Conservation (phyloP, 768 basidiomycete species). For the Thelephora aurantiotincta region DNA sequence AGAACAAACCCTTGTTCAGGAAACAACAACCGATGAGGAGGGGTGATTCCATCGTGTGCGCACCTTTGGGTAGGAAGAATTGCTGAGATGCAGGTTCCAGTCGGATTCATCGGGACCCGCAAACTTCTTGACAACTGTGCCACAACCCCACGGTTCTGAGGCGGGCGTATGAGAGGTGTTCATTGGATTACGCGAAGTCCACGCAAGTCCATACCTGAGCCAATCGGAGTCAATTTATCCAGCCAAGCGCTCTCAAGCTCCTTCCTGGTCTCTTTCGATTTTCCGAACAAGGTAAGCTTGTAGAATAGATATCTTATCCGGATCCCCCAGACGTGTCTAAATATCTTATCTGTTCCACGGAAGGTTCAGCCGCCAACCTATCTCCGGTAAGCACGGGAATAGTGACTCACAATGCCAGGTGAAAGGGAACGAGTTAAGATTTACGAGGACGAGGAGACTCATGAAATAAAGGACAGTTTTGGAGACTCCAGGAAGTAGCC, state of each 20-base stretch:
- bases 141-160: background rate
- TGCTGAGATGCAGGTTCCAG: slow-evolving; percentile 63
- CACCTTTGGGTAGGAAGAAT: slow-evolving; percentile 70
- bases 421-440: slow-evolving; percentile 46
- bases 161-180: background rate
- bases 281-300: background rate
- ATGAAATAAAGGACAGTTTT: slow-evolving; percentile 16
- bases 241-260: slow-evolving; percentile 25
- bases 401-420: slow-evolving; percentile 51
- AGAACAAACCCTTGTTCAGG: background rate
- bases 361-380: slow-evolving; percentile 14
- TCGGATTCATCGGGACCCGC: slow-evolving; percentile 63
- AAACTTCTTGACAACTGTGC: background rate
- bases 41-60: slow-evolving; percentile 2
- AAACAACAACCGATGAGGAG: background rate
- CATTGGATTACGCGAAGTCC: background rate
- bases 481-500: background rate
- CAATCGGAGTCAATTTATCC: slow-evolving; percentile 37
- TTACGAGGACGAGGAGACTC: slow-evolving; percentile 38
- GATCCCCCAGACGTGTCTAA: slow-evolving; percentile 3
- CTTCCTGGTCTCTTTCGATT: slow-evolving; percentile 12
- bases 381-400: slow-evolving; percentile 10
- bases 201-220: slow-evolving; percentile 36
- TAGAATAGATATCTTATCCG: slow-evolving; percentile 14
- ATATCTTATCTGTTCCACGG: slow-evolving; percentile 1